phyloP scores from a whole-genome alignment of 2,329 filamentous ascomycete genomes.

The Xylaria sp. region DNA sequence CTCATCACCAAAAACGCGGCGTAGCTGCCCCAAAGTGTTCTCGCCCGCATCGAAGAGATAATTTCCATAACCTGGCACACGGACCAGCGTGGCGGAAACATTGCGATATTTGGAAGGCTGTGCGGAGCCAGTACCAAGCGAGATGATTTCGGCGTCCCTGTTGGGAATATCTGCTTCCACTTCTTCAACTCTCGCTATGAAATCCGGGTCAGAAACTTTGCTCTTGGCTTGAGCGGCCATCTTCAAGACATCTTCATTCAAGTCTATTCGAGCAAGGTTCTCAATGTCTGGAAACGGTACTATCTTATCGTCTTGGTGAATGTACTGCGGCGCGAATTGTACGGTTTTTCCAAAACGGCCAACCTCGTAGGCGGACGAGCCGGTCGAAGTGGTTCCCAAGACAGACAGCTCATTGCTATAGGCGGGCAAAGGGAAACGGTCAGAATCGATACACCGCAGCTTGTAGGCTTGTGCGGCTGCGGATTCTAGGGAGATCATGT shows the following conservation, averaged over 20 bases:
- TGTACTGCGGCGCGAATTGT: slow-evolving; percentile 58
- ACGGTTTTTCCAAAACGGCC: slow-evolving; percentile 58
- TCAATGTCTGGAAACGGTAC: slow-evolving; percentile 61
- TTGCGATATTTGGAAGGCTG: slow-evolving; percentile 94
- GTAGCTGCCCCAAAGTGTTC: slow-evolving; percentile 88
- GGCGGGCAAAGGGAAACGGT: slow-evolving; percentile 76
- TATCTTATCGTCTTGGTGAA: slow-evolving; percentile 58
- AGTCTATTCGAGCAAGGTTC: slow-evolving; percentile 52
- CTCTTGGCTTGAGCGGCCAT: slow-evolving; percentile 62
- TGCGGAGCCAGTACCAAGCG: slow-evolving; percentile 91
- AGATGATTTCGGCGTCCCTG: slow-evolving; percentile 82
- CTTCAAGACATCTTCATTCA: slow-evolving; percentile 57
- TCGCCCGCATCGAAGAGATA: slow-evolving; percentile 94
- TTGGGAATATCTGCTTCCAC: slow-evolving; percentile 74
- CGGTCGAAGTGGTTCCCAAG: slow-evolving; percentile 32
- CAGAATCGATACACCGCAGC: slow-evolving; percentile 76
- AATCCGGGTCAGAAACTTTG: slow-evolving; percentile 42
- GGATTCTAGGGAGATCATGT: slow-evolving; percentile 76
- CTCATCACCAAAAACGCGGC: slow-evolving; percentile 73
- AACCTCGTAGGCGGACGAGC: slow-evolving; percentile 48
- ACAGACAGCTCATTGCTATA: slow-evolving; percentile 65
- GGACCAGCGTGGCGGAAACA: slow-evolving; percentile 86
- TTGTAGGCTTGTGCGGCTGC: slow-evolving; percentile 73
- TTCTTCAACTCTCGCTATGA: slow-evolving; percentile 53
- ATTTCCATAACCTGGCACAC: slow-evolving; percentile 85